These are phyloP conservation scores for Elsinoe perseae DNA, from an alignment of 2,329 filamentous ascomycete genomes.

Conservation along the genomic window DNA sequence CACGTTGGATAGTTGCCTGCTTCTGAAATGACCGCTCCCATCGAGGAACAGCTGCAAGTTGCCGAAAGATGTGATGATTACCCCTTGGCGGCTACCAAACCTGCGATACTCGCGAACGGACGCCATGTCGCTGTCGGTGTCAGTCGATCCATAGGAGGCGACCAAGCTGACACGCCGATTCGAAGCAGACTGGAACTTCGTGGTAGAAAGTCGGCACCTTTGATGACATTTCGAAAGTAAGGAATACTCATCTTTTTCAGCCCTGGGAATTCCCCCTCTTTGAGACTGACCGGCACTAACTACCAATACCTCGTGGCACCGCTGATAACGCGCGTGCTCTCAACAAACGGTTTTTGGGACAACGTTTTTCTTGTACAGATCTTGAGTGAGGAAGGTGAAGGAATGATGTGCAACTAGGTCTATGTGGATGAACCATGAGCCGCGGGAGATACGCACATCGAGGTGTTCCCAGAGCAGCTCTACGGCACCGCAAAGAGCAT, in stretches of 20 bases:
- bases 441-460: neutral
- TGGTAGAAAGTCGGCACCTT: neutral
- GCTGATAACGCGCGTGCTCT: slow-evolving; percentile 9
- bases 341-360: slow-evolving; percentile 11
- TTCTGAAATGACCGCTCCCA: neutral
- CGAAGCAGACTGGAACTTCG: slow-evolving; percentile 7
- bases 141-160: neutral
- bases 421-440: neutral
- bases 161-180: slow-evolving; percentile 3
- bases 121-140: slow-evolving; percentile 13
- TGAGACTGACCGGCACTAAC: slow-evolving; percentile 5
- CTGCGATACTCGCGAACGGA: slow-evolving; percentile 7
- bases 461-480: no score
- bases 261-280: slow-evolving; percentile 2
- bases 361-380: neutral
- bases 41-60: neutral
- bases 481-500: slow-evolving; percentile 4
- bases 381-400: neutral
- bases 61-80: slow-evolving; percentile 11
- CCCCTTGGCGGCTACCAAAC: slow-evolving; percentile 10
- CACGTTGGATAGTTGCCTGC: neutral
- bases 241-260: neutral
- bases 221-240: neutral
- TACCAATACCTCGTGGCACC: slow-evolving; percentile 5
- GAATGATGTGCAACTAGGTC: neutral